phyloP scores from a whole-genome alignment of 306 rosid species.

The Lupinus albus region DNA sequence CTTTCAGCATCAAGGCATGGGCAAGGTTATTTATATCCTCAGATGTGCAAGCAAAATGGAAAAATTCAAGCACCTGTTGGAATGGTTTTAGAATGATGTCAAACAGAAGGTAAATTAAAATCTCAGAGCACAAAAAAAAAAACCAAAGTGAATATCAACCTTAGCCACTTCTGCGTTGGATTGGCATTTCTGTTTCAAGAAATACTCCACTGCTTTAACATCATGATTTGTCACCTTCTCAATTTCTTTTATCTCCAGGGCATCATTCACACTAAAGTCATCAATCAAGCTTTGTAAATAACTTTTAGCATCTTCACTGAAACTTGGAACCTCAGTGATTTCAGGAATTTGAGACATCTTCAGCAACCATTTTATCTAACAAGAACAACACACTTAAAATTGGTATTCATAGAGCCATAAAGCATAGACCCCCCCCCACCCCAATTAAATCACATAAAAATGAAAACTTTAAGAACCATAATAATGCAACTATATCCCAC shows the following conservation, averaged over 20 bases:
- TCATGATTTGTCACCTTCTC: constrained; percentile 85
- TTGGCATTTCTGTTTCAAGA: constrained; percentile 77
- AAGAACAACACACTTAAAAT: background rate
- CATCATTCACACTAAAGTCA: constrained; percentile 60
- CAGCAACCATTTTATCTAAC: constrained; percentile 77
- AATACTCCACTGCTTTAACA: constrained; percentile 90
- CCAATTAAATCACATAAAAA: background rate
- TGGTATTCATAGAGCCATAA: too few species aligned
- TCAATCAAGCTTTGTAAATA: constrained; percentile 63
- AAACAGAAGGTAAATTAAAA: constrained; percentile 7
- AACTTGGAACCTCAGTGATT: constrained; percentile 69
- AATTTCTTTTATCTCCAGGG: constrained; percentile 68
- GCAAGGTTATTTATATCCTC: constrained; percentile 93
- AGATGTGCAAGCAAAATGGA: constrained; percentile 89
- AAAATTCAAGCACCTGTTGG: constrained; percentile 80
- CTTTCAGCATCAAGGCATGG: constrained; percentile 88
- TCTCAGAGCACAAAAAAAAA: background rate
- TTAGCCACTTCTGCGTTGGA: constrained; percentile 65
- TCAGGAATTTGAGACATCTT: constrained; percentile 70
- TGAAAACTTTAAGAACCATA: background rate
- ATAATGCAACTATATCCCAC: too few species aligned
- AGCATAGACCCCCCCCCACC: background rate
- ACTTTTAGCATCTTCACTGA: constrained; percentile 61
- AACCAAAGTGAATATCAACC: constrained; percentile 46
- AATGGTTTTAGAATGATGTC: too few species aligned